Base-by-base conservation (phyloP, 1,139 yeast genomes). In the Meyerozyma athensensis region DNA sequence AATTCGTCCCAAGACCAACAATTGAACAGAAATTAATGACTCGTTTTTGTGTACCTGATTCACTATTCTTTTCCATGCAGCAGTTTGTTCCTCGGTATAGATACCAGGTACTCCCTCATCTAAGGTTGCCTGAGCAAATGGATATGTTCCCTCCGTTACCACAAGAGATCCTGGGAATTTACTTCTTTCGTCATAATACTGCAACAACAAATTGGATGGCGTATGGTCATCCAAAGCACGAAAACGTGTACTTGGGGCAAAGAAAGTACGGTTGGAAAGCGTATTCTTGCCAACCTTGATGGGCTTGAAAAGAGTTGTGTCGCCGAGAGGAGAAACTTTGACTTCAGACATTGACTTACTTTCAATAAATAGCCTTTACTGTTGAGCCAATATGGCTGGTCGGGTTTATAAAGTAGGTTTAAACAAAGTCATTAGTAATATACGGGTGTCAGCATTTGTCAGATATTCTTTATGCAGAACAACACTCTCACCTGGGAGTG, bases 351-450 rank as follows among this genome's bases (percentile, higher is more conserved):
- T n/a, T n/a, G n/a, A n/a, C n/a, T n/a, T 26, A 46, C 45, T 16
- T n/a, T 13, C 18, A 31, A 19, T 36, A 68, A 48, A 47, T 68
- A 62, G 14, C 66, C n/a, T n/a, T n/a, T n/a, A n/a, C n/a, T n/a
- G n/a, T n/a, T n/a, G n/a, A n/a, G n/a, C n/a, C n/a, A n/a, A n/a
- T n/a, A n/a, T n/a, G n/a, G n/a, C n/a, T n/a, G n/a, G n/a, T n/a
- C n/a, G n/a, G n/a, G n/a, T n/a, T n/a, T n/a, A n/a, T n/a, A n/a
- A n/a, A n/a, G n/a, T n/a, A n/a, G n/a, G n/a, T n/a, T n/a, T n/a
- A n/a, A n/a, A n/a, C n/a, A n/a, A n/a, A n/a, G n/a, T n/a, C n/a
- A n/a, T n/a, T n/a, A n/a, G n/a, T n/a, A n/a, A n/a, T n/a, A n/a
- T n/a, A n/a, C n/a, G n/a, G n/a, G n/a, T n/a, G n/a, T n/a, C n/a